These are phyloP conservation scores for Acarospora socialis DNA, from an alignment of 2,329 filamentous ascomycete genomes.

Conservation along the genomic window DNA sequence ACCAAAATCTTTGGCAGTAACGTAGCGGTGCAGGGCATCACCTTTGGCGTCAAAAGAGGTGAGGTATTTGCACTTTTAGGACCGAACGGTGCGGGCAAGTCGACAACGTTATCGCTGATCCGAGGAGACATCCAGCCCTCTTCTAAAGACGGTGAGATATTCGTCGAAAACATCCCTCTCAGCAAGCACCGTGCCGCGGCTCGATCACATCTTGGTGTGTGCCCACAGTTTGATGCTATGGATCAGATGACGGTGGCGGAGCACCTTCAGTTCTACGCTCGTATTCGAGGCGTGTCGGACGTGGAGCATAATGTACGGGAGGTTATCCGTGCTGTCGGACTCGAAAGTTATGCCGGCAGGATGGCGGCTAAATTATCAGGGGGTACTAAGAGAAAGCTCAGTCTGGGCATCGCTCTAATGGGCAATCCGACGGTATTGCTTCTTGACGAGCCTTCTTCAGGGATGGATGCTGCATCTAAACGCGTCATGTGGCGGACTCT, in stretches of 20 bases:
- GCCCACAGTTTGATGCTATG: conserved; percentile 76
- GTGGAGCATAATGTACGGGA: conserved; percentile 63
- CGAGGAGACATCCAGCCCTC: conserved; percentile 73
- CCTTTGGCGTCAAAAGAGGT: conserved; percentile 63
- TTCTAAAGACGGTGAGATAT: conserved; percentile 57
- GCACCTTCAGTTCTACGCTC: conserved; percentile 77
- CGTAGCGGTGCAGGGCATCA: conserved; percentile 75
- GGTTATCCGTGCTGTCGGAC: conserved; percentile 67
- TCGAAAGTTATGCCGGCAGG: conserved; percentile 53
- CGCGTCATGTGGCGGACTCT: conserved; percentile 87
- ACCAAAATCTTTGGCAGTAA: conserved; percentile 66
- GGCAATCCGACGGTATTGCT: conserved; percentile 79
- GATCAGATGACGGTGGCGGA: conserved; percentile 83
- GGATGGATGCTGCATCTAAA: conserved; percentile 83
- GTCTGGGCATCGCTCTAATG: conserved; percentile 78
- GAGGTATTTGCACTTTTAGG: conserved; percentile 83
- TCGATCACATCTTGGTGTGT: conserved; percentile 71
- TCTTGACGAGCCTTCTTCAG: conserved; percentile 77
- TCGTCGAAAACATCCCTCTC: conserved; percentile 66
- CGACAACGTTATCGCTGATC: conserved; percentile 76
- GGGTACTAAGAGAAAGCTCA: conserved; percentile 88
- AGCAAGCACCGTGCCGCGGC: conserved; percentile 57
- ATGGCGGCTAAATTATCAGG: conserved; percentile 72
- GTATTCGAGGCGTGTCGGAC: conserved; percentile 62
- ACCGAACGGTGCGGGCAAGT: conserved; percentile 84